These are phyloP conservation scores for Cinchona pubescens DNA, from an alignment of 257 asterid species.

Conservation along the genomic window DNA sequence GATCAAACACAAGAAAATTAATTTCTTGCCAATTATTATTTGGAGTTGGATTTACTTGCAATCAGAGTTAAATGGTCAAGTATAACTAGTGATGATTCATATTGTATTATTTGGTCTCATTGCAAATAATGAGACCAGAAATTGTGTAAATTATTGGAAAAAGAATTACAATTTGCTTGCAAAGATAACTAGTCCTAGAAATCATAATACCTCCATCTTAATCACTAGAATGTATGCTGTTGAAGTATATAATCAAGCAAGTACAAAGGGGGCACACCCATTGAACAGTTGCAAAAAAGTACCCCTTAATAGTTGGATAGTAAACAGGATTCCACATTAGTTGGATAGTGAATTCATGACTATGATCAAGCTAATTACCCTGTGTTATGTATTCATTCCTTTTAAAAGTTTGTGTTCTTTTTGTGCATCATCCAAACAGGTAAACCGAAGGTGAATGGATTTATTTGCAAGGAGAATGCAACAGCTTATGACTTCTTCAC, in stretches of 20 bases:
- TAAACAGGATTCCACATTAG: not conserved
- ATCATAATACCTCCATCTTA: not conserved
- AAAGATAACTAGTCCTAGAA: not conserved
- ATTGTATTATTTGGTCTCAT: not conserved
- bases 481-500: constrained; percentile 65
- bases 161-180: not conserved
- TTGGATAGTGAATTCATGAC: too few species aligned
- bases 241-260: too few species aligned
- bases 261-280: not conserved
- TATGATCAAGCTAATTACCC: not conserved
- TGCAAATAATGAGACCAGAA: not conserved
- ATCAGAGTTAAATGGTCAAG: not conserved
- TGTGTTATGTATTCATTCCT: not conserved
- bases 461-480: constrained; percentile 49
- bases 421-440: not conserved
- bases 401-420: not conserved
- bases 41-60: not conserved
- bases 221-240: not conserved
- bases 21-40: too few species aligned
- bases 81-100: not conserved
- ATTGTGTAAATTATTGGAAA: not conserved
- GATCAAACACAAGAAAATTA: too few species aligned
- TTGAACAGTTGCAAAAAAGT: not conserved
- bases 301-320: not conserved
- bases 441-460: constrained; percentile 54